These are phyloP conservation scores for Ascochyta viciae-villosae DNA, from an alignment of 2,329 filamentous ascomycete genomes.

Conservation along the genomic window DNA sequence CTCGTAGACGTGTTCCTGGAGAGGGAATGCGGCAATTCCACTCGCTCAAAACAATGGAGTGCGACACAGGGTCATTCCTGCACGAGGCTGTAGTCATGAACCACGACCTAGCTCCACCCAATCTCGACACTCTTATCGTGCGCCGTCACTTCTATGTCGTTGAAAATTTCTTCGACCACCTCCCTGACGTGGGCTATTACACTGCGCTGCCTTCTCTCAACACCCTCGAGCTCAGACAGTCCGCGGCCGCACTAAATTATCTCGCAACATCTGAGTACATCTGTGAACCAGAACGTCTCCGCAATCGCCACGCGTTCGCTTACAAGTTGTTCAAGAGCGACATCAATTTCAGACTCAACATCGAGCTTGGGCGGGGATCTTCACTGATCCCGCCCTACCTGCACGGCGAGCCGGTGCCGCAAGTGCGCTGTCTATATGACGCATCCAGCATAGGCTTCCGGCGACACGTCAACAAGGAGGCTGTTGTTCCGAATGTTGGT, in stretches of 20 bases:
- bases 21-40: conserved; percentile 43
- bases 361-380: conserved; percentile 32
- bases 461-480: conserved; percentile 22
- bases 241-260: conserved; percentile 18
- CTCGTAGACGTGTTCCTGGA: conserved; percentile 26
- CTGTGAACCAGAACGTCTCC: conserved; percentile 31
- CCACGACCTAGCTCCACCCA: conserved; percentile 37
- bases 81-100: conserved; percentile 37
- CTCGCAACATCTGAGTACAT: conserved; percentile 27
- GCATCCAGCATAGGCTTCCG: conserved; percentile 55
- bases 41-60: conserved; percentile 36
- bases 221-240: conserved; percentile 39
- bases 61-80: conserved; percentile 42
- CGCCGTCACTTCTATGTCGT: conserved; percentile 30
- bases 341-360: conserved; percentile 37
- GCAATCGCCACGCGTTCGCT: conserved; percentile 36
- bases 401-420: conserved; percentile 34
- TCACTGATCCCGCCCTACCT: conserved; percentile 44
- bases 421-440: conserved; percentile 38
- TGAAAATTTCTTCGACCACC: conserved; percentile 38
- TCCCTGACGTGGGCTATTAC: conserved; percentile 36
- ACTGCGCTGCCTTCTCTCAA: conserved; percentile 33
- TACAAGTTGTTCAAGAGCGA: conserved; percentile 34
- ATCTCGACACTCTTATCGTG: conserved; percentile 37
- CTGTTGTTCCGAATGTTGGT: not conserved